Conservation (phyloP, 306 rosid species). For the Fragaria nilgerrensis region DNA sequence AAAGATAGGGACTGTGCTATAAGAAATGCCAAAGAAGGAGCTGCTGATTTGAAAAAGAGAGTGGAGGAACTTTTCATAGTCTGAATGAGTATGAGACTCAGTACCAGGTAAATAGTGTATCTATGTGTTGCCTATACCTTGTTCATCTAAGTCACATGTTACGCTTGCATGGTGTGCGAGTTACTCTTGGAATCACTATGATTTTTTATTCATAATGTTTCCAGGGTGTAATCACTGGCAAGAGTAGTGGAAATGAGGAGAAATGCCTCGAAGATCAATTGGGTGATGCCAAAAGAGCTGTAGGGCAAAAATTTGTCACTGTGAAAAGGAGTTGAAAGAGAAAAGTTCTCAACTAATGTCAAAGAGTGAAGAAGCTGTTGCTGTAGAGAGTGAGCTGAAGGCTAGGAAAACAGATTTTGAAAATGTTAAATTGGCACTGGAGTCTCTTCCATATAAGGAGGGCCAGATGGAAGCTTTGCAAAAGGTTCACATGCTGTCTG, state of each 20-base stretch:
- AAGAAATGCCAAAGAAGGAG: conserved; percentile 83
- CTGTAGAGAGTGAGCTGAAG: conserved; percentile 71
- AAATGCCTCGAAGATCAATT: conserved; percentile 91
- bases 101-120: conserved; percentile 60
- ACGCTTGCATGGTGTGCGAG: conserved; percentile 8
- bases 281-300: conserved; percentile 87
- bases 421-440: conserved; percentile 50
- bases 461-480: conserved; percentile 87
- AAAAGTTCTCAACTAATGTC: conserved; percentile 66
- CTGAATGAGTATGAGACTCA: conserved; percentile 78
- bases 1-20: conserved; percentile 65
- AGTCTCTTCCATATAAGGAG: conserved; percentile 72
- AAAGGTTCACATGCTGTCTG: background rate
- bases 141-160: conserved; percentile 15
- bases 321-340: conserved; percentile 80
- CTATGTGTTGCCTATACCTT: conserved; percentile 3
- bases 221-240: conserved; percentile 87
- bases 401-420: conserved; percentile 63
- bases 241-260: conserved; percentile 88
- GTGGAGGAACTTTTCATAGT: conserved; percentile 59
- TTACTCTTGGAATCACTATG: conserved; percentile 14
- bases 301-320: conserved; percentile 83
- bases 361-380: conserved; percentile 79
- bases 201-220: conserved; percentile 4
- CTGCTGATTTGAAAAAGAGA: conserved; percentile 72